Evolutionary conservation across 1,284 basidiomycete species (phyloP).

Genomic region (Ustilago bromivora): DNA sequence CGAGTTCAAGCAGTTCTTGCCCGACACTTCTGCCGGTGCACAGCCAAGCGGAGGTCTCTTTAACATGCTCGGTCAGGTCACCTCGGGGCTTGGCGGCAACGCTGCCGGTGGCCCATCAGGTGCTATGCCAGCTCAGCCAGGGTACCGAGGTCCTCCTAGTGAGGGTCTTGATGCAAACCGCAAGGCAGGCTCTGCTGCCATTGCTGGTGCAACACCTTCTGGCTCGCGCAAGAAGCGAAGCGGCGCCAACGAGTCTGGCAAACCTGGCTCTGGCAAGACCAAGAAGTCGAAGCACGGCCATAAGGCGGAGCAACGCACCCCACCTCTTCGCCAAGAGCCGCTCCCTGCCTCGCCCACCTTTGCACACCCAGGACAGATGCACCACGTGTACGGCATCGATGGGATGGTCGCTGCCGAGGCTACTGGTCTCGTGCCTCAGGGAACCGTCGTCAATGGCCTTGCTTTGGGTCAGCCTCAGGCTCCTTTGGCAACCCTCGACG

Average conservation of each 20-base stretch:
- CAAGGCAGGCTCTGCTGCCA: conserved; percentile 76
- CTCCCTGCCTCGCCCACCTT: conserved; percentile 44
- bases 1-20: conserved; percentile 97
- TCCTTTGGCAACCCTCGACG: conserved; percentile 78
- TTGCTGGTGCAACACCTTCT: conserved; percentile 68
- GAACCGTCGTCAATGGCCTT: conserved; percentile 48
- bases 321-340: conserved; percentile 48
- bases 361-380: conserved; percentile 46
- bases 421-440: conserved; percentile 52
- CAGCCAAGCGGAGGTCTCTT: conserved; percentile 69
- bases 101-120: conserved; percentile 36
- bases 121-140: conserved; percentile 29
- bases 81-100: conserved; percentile 58
- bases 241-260: conserved; percentile 46
- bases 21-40: conserved; percentile 73
- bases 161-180: conserved; percentile 71
- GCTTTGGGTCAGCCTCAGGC: conserved; percentile 63
- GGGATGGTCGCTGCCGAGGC: conserved; percentile 57
- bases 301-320: conserved; percentile 53
- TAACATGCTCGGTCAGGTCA: conserved; percentile 70
- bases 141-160: conserved; percentile 56
- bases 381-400: conserved; percentile 60
- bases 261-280: conserved; percentile 44
- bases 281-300: conserved; percentile 67
- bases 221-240: conserved; percentile 58